A percentile compares a stretch with the other conserved stretches of the same genome.
phyloP scores from a whole-genome alignment of 305 asterid species.

The Solanum hybrid region DNA sequence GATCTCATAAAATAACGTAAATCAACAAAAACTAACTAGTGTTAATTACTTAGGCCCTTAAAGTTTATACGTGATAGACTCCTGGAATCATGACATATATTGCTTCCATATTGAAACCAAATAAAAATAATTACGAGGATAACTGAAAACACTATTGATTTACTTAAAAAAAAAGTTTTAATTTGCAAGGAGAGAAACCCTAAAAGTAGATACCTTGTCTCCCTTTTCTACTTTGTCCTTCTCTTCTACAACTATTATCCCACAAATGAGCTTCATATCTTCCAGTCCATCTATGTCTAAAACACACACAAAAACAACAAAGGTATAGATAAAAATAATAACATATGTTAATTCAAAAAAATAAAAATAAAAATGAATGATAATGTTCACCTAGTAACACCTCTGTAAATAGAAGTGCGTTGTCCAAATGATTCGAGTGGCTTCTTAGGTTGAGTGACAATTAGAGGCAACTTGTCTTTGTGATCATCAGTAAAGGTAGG shows the following conservation, averaged over 20 bases:
- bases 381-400: constrained; percentile 52
- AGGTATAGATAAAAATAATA: constrained; percentile 48
- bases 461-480: constrained; percentile 18
- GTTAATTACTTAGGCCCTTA: neutral
- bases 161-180: neutral
- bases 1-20: neutral
- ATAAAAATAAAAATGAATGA: neutral
- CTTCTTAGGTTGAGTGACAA: constrained; percentile 40
- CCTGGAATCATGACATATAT: neutral
- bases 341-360: constrained; percentile 31
- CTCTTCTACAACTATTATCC: constrained; percentile 82
- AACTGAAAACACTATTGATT: neutral
- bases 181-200: constrained; percentile 17
- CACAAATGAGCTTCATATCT: constrained; percentile 83
- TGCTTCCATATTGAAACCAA: neutral
- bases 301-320: neutral
- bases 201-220: constrained; percentile 54
- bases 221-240: constrained; percentile 94
- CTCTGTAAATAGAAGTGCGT: constrained; percentile 78
- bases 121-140: neutral
- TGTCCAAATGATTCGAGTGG: constrained; percentile 61
- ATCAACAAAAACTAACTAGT: neutral
- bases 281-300: constrained; percentile 80
- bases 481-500: constrained; percentile 34
- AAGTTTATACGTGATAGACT: neutral